Evolutionary conservation across 371 early-diverging fungal species (phyloP), one percentile per base, ranked within the genome.

Genomic region (Syncephalastrum monosporum): DNA sequence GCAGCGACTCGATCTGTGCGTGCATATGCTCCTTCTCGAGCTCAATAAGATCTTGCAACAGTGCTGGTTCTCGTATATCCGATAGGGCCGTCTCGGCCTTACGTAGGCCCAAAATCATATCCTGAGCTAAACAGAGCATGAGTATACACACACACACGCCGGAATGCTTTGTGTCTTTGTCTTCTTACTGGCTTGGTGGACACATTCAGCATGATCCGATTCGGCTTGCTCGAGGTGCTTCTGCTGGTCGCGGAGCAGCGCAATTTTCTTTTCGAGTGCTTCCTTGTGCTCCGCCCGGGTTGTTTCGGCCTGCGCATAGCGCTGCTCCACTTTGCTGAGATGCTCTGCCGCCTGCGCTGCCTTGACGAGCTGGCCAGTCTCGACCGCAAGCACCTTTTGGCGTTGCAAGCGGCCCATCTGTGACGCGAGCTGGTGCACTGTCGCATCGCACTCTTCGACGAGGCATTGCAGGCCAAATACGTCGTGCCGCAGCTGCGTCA

Each of bases 301-400:
- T 4, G 46, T 12, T 42, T 56, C 48, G 15, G 42, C 42, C 6
- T 61, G 33, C 14, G 29, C 23, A 4, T 51, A 25, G 1, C 33
- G 24, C 10, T 14, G 15, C 47, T 50, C 47, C 17, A 52, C 17
- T 16, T 27, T 21, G 41, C 52, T 56, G 43, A 57, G 53, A 5
- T 50, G 52, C 15, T 25, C 14, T 0, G 43, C 43, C 33, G 53
- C 49, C 42, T 57, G 24, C 7, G 63, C 63, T 19, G 63, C 63
- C 33, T 29, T 41, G 29, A 51, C 52, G 19, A 63, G 50, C 42
- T 63, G 63, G 1, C 57, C 50, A 3, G 56, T 56, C 42, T 57
- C 53, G 3, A 57, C 63, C 1, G 63, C 63, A 13, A 57, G 25
- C 25, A 53, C 23, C 15, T 63, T 63, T 17, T 57, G 63, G 3